phyloP scores from a whole-genome alignment of 805 yeast genomes.

The Metschnikowia santaceciliae region DNA sequence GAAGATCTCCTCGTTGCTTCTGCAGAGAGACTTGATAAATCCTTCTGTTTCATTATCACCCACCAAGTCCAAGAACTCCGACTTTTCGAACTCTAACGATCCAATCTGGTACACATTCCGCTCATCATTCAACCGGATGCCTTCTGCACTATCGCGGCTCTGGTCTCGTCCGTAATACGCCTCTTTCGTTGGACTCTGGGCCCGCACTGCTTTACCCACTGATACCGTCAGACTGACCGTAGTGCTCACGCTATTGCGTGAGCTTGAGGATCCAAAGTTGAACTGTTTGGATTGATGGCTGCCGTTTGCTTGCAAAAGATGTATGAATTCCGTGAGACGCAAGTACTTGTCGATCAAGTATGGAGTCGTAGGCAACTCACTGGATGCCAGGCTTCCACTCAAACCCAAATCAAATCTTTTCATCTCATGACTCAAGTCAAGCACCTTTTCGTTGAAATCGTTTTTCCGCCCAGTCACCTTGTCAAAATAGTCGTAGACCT shows the following conservation, averaged over 20 bases:
- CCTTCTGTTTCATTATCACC: conserved; percentile 50
- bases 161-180: conserved; percentile 5
- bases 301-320: conserved; percentile 34
- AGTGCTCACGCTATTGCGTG: conserved; percentile 13
- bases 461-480: conserved; percentile 65
- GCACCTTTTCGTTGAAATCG: conserved; percentile 56
- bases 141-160: conserved; percentile 17
- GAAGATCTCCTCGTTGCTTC: conserved; percentile 26
- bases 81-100: conserved; percentile 48
- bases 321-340: conserved; percentile 55
- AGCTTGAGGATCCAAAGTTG: conserved; percentile 6
- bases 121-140: conserved; percentile 22
- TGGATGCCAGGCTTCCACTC: conserved; percentile 45
- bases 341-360: conserved; percentile 63
- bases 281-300: not conserved
- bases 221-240: conserved; percentile 11
- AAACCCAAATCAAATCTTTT: conserved; percentile 57
- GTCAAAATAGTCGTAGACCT: conserved; percentile 66
- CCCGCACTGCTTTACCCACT: not conserved
- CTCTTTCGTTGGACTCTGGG: conserved; percentile 1
- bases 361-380: conserved; percentile 65
- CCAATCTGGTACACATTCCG: conserved; percentile 41
- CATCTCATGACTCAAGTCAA: conserved; percentile 54
- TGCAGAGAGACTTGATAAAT: conserved; percentile 43
- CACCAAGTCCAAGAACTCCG: conserved; percentile 40